These are phyloP conservation scores for Cyberlindnera maritima DNA, from an alignment of 805 yeast species.

Conservation along the genomic window DNA sequence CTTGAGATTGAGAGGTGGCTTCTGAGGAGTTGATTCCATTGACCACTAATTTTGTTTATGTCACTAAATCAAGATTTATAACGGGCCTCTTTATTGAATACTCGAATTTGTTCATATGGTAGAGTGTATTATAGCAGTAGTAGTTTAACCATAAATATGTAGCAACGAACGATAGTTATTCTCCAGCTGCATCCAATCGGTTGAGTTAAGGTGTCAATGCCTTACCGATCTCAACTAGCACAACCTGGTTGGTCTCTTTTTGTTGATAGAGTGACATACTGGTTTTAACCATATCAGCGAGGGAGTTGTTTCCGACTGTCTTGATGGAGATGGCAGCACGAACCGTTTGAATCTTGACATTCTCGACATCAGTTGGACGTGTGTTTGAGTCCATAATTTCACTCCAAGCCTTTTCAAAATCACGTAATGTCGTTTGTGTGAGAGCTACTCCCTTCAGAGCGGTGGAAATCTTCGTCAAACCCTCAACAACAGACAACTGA, in stretches of 20 bases:
- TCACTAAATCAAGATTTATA: too few relatives aligned
- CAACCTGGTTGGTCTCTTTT: conserved; percentile 47
- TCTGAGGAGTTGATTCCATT: conserved; percentile 15
- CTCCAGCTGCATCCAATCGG: not conserved
- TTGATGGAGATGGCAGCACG: conserved; percentile 33
- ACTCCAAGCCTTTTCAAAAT: conserved; percentile 24
- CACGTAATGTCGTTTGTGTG: conserved; percentile 9
- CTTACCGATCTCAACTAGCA: conserved; percentile 33
- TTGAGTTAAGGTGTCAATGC: too few relatives aligned
- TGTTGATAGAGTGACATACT: conserved; percentile 28
- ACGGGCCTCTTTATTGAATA: too few relatives aligned
- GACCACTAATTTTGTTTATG: not conserved
- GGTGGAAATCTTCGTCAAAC: conserved; percentile 29
- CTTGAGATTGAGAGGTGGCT: conserved; percentile 73
- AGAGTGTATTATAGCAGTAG: too few relatives aligned
- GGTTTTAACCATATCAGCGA: conserved; percentile 20
- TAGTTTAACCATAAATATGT: too few relatives aligned
- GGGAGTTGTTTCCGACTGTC: conserved; percentile 12
- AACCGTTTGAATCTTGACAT: conserved; percentile 52
- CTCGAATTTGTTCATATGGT: too few relatives aligned
- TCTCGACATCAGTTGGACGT: conserved; percentile 47
- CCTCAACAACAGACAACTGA: conserved; percentile 44
- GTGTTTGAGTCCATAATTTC: conserved; percentile 32
- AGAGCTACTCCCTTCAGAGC: conserved; percentile 10
- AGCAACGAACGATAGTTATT: too few relatives aligned